Conservation (phyloP, 169 alveolate species). For the Eimeria tenella region DNA sequence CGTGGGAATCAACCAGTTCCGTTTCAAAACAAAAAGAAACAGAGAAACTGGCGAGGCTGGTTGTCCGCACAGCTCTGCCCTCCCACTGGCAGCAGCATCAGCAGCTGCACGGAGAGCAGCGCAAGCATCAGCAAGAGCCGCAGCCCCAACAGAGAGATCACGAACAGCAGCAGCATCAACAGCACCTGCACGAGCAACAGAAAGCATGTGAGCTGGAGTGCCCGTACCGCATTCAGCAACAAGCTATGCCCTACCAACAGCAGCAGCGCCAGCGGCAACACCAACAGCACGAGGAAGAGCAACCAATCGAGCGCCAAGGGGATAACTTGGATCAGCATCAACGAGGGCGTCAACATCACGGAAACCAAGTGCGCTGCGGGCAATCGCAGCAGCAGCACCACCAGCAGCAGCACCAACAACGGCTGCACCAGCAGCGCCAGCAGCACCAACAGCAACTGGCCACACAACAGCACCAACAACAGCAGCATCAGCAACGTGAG, state of each 20-base stretch:
- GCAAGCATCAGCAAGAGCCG: not conserved
- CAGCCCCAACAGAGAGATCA: not conserved
- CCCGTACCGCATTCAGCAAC: not conserved
- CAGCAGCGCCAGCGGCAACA: not conserved
- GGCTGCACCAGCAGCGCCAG: conserved; percentile 2
- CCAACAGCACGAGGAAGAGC: not conserved
- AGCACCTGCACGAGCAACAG: not conserved
- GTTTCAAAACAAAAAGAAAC: not conserved
- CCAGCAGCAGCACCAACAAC: not conserved
- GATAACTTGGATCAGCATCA: not conserved
- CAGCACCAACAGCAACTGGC: not conserved
- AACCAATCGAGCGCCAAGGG: not conserved
- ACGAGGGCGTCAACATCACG: not conserved
- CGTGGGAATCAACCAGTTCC: not conserved
- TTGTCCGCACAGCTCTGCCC: conserved; percentile 49
- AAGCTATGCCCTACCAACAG: not conserved
- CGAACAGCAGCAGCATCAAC: not conserved
- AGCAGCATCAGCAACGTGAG: not conserved
- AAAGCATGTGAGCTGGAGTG: not conserved
- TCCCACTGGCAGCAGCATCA: conserved; percentile 36
- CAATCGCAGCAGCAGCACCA: not conserved
- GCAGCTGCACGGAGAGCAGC: conserved; percentile 34
- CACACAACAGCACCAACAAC: not conserved
- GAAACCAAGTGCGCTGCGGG: not conserved
- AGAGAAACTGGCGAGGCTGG: not conserved